Conservation (phyloP, 2,329 filamentous ascomycete species). For the Byssochlamys sp. region DNA sequence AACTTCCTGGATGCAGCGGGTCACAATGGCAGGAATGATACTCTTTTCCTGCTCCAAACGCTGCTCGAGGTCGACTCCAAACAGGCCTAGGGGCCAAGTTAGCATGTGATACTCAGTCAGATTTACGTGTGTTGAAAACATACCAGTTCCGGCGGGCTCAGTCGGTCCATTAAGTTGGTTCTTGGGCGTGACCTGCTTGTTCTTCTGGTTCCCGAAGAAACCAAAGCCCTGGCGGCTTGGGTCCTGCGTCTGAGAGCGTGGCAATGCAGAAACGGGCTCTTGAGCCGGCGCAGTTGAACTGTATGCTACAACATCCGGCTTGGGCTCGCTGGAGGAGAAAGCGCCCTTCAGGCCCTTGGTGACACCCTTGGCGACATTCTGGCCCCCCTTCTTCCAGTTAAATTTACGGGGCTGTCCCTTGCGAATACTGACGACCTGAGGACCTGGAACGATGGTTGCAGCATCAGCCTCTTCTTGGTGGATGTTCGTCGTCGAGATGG, state of each 20-base stretch:
- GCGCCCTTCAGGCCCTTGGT: conserved; percentile 89
- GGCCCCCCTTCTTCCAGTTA: conserved; percentile 96
- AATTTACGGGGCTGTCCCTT: conserved; percentile 94
- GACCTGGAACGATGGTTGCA: conserved; percentile 54
- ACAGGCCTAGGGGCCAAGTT: conserved; percentile 46
- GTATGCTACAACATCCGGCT: conserved; percentile 57
- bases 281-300: conserved; percentile 39
- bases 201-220: conserved; percentile 53
- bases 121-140: conserved; percentile 8
- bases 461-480: conserved; percentile 59
- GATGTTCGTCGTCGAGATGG: conserved; percentile 45
- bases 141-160: conserved; percentile 31
- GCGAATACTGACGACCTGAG: conserved; percentile 90
- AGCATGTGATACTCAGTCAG: background rate
- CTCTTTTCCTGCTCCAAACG: conserved; percentile 80
- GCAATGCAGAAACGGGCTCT: conserved; percentile 20
- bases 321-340: conserved; percentile 60
- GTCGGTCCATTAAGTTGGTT: conserved; percentile 36
- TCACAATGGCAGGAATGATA: conserved; percentile 82
- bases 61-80: conserved; percentile 79
- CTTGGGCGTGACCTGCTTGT: conserved; percentile 30
- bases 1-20: conserved; percentile 90
- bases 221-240: conserved; percentile 55
- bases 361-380: conserved; percentile 86
- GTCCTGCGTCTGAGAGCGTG: conserved; percentile 34